Evolutionary conservation across 441 rosid genomes (phyloP).

Genomic region (Erodium texanum): DNA sequence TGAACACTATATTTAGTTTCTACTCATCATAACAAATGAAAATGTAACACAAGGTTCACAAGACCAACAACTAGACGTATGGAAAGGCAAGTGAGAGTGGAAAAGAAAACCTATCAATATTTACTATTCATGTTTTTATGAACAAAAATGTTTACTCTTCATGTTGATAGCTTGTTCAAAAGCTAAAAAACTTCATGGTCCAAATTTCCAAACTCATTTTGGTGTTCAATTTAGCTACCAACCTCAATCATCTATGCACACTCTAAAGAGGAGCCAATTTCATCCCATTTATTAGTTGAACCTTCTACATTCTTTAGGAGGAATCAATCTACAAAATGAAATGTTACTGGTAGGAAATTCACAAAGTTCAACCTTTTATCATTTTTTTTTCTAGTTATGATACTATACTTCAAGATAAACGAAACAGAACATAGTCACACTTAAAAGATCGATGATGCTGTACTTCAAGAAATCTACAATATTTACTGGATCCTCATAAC

Average conservation of each 20-base stretch:
- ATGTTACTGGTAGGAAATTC: background rate
- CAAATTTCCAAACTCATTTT: background rate
- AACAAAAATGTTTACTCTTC: background rate
- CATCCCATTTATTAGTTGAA: slow-evolving; percentile 6
- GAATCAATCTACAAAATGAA: background rate
- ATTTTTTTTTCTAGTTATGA: background rate
- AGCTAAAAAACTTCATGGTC: background rate
- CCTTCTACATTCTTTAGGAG: background rate
- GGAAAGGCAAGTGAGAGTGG: background rate
- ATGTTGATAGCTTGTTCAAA: background rate
- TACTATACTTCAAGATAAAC: background rate
- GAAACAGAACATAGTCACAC: background rate
- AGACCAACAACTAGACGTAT: background rate
- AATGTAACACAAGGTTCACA: slow-evolving; percentile 6
- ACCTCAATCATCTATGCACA: background rate
- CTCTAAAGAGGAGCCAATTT: no score
- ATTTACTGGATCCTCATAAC: background rate
- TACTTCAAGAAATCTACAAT: background rate
- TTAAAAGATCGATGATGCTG: no score
- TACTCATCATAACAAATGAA: slow-evolving; percentile 8
- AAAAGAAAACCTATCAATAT: background rate
- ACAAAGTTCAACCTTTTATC: background rate
- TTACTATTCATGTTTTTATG: no score
- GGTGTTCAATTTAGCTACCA: background rate
- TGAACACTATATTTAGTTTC: background rate